A percentile compares a stretch with the other conserved stretches of the same genome.
Conservation (phyloP, 2,329 filamentous ascomycete species). For the Lasiodiplodia sp. region DNA sequence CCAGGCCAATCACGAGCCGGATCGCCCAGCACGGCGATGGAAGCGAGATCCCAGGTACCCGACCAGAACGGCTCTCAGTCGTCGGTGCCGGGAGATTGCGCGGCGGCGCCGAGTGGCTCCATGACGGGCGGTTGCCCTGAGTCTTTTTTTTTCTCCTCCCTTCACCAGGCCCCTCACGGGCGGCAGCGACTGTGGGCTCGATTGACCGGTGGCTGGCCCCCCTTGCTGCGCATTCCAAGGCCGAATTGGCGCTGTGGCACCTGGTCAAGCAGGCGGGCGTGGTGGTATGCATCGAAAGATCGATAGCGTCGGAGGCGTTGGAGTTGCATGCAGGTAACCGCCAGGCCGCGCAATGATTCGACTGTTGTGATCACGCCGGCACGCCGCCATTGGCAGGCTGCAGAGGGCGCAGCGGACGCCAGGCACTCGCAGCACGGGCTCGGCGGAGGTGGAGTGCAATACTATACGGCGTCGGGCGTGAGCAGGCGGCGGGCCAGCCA, state of each 20-base stretch:
- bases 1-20: constrained; percentile 14
- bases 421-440: constrained; percentile 20
- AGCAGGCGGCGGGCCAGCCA: constrained; percentile 10
- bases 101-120: neutral
- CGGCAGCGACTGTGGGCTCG: constrained; percentile 10
- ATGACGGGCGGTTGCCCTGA: neutral
- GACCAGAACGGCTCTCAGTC: neutral
- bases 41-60: neutral
- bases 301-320: constrained; percentile 15
- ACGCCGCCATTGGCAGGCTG: constrained; percentile 22
- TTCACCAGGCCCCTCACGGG: constrained; percentile 4
- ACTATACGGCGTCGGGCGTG: constrained; percentile 7
- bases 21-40: neutral
- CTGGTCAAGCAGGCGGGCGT: constrained; percentile 23
- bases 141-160: neutral
- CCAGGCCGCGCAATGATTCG: constrained; percentile 27
- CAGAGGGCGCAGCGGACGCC: constrained; percentile 5
- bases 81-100: constrained; percentile 21
- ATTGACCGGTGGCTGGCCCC: constrained; percentile 26
- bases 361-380: constrained; percentile 13
- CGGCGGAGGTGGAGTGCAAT: neutral
- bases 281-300: constrained; percentile 28
- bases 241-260: constrained; percentile 23
- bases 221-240: constrained; percentile 25
- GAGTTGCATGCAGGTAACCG: constrained; percentile 27